These are phyloP conservation scores for Tuber microsphaerosporum DNA, from an alignment of 495 filamentous ascomycete species.

Conservation along the genomic window DNA sequence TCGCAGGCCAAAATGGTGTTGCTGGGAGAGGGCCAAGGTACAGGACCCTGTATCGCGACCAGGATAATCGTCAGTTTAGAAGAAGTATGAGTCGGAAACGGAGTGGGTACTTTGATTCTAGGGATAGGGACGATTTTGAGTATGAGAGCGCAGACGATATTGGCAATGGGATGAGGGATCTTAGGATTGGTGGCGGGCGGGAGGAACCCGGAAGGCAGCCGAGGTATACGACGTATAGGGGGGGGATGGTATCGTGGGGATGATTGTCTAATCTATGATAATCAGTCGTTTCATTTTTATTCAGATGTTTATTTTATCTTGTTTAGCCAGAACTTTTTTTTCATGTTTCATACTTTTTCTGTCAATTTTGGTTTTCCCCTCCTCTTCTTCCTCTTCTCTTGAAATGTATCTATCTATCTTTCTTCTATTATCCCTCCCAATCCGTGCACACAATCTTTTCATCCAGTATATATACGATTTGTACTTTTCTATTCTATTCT, in stretches of 20 bases:
- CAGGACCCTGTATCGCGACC: conserved; percentile 18
- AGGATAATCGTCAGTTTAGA: neutral
- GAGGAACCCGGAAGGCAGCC: conserved; percentile 9
- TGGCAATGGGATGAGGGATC: conserved; percentile 15
- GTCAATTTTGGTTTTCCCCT: conserved; percentile 6
- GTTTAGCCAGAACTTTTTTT: conserved; percentile 19
- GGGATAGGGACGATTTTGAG: conserved; percentile 23
- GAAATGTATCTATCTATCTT: neutral
- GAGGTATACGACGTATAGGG: neutral
- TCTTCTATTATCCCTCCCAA: neutral
- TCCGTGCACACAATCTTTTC: neutral
- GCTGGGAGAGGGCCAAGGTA: conserved; percentile 16
- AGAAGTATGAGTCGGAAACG: conserved; percentile 28
- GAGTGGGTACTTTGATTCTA: conserved; percentile 24
- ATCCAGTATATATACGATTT: neutral
- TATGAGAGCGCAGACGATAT: conserved; percentile 32
- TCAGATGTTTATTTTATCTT: conserved; percentile 4
- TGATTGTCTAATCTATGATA: neutral
- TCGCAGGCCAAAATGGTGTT: conserved; percentile 2
- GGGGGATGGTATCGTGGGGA: conserved; percentile 19
- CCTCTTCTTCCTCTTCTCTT: conserved; percentile 5
- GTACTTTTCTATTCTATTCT: neutral
- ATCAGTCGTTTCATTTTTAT: neutral
- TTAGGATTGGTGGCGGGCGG: conserved; percentile 15
- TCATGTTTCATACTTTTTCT: conserved; percentile 13